Evolutionary conservation across 805 yeast genomes (phyloP).

Genomic region (Myxozyma vanderwaltii): DNA sequence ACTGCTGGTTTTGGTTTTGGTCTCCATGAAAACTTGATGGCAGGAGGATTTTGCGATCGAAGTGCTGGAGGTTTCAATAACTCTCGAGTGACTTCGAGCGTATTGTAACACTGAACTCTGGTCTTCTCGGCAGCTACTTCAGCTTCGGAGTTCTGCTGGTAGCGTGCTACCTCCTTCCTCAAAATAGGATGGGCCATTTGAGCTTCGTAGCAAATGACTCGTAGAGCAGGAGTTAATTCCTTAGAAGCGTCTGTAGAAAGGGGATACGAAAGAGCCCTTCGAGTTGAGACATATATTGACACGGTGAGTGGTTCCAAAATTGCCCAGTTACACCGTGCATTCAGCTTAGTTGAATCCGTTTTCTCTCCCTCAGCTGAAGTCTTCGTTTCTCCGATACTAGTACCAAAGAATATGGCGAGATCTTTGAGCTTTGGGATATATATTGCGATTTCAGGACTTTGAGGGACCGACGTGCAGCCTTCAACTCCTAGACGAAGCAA

Average conservation of each 20-base stretch:
- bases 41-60: constrained; percentile 25
- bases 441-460: constrained; percentile 25
- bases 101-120: constrained; percentile 23
- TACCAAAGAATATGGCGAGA: background rate
- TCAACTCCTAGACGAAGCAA: constrained; percentile 28
- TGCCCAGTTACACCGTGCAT: constrained; percentile 20
- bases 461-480: constrained; percentile 20
- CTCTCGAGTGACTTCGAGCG: constrained; percentile 21
- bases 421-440: constrained; percentile 28
- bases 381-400: background rate
- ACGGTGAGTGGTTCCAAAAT: constrained; percentile 23
- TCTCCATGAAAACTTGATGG: constrained; percentile 31
- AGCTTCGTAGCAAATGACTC: constrained; percentile 17
- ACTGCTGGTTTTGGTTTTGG: background rate
- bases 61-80: constrained; percentile 18
- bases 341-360: background rate
- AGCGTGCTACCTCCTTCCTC: constrained; percentile 4
- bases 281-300: constrained; percentile 21
- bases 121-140: constrained; percentile 1
- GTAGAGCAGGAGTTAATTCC: constrained; percentile 29
- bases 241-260: constrained; percentile 27
- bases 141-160: background rate
- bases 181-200: constrained; percentile 11
- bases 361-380: background rate
- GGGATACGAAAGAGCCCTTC: constrained; percentile 26